Base-by-base conservation (phyloP, 2,329 filamentous ascomycete species). In the Aspergillus ibericus region DNA sequence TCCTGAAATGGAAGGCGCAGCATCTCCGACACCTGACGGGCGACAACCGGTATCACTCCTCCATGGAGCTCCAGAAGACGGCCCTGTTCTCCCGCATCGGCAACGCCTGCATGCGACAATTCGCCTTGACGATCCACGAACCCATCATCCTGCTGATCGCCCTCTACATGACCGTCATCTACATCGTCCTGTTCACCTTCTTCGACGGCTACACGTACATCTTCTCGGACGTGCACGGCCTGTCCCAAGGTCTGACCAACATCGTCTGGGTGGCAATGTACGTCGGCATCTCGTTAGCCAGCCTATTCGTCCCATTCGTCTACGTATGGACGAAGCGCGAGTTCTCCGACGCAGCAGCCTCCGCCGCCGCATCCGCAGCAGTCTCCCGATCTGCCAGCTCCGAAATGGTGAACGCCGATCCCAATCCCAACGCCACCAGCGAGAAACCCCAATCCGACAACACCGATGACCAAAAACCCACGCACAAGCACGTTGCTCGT, bases 141-240 rank as follows among this genome's bases (percentile, higher is more conserved):
- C 73, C 71, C 1, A 73, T 76, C 44, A 68, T 75, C 46, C 35
- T 71, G 5, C 56, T 75, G 10, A 68, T 73, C 34, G 65, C 68
- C 3, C 58, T 74, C 2, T 75, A 76, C 51, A 67, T 76, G 65
- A 69, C 66, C 5, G 63, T 75, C 5, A 55, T 76, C n/a, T 76
- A 75, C 58, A 72, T 75, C 40, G 63, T 74, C 16, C 59, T 76
- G 1, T 76, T 73, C 55, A 73, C 71, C 7, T 75, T 75, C 60
- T 70, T 76, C 40, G 79, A 80, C 12, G 82, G 81, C 1, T 84
- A 81, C 63, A 74, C 78, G 9, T 82, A 77, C 68, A 79, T 83
- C 65, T 84, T 85, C 71, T 70, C 72, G 32, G 72, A 81, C 3
- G 81, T 79, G 0, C 80, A 85, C 64, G 73, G 72, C 9, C 74